These are phyloP conservation scores for Inga laurina DNA, from an alignment of 306 rosid species.

Conservation along the genomic window DNA sequence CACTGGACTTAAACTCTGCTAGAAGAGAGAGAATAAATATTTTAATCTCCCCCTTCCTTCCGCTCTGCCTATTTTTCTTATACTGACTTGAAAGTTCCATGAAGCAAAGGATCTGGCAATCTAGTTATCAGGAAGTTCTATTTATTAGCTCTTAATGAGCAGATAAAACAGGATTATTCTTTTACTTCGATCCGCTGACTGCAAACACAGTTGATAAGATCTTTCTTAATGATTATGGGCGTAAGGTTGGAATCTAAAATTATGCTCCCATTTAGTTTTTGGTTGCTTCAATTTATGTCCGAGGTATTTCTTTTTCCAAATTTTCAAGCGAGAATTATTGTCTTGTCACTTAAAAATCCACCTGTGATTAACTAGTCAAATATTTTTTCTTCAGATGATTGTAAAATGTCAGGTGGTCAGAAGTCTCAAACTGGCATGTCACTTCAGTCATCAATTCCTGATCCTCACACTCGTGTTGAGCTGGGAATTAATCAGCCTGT, in stretches of 20 bases:
- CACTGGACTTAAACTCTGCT: neutral
- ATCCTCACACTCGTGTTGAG: conserved; percentile 58
- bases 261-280: conserved; percentile 2
- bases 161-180: conserved; percentile 18
- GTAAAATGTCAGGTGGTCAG: conserved; percentile 58
- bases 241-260: conserved; percentile 16
- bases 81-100: conserved; percentile 1
- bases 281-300: conserved; percentile 13
- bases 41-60: neutral
- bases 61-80: neutral
- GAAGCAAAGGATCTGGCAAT: conserved; percentile 7
- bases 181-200: conserved; percentile 1
- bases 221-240: conserved; percentile 18
- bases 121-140: neutral
- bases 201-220: conserved; percentile 1
- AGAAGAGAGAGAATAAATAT: neutral
- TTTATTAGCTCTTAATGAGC: neutral
- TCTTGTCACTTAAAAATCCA: conserved; percentile 24
- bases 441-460: conserved; percentile 57
- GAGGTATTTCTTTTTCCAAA: neutral
- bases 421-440: conserved; percentile 58
- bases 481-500: conserved; percentile 81
- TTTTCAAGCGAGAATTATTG: conserved; percentile 1
- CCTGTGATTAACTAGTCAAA: conserved; percentile 27
- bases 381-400: conserved; percentile 54